A percentile compares a stretch with the other conserved stretches of the same genome.
Evolutionary conservation across 176 grass and related monocot genomes (phyloP).

Genomic region (Aegilops longissima): DNA sequence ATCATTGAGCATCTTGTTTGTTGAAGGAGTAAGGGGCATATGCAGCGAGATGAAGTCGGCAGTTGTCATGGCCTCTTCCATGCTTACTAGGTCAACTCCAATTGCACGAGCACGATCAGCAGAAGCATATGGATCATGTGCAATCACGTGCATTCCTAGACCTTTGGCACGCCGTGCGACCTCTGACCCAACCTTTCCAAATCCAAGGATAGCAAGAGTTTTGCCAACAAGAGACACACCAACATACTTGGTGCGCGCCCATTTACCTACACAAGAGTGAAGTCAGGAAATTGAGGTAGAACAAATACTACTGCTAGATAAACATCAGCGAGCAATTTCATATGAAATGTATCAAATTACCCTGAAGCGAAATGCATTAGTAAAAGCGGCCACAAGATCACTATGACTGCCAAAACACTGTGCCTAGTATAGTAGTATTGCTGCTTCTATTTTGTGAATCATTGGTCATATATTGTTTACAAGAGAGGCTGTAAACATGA

Average conservation of each 20-base stretch:
- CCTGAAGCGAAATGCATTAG: neutral
- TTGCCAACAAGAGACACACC: slow-evolving; percentile 85
- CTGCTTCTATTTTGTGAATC: neutral
- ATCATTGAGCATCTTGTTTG: slow-evolving; percentile 85
- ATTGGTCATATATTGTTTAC: neutral
- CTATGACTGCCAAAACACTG: neutral
- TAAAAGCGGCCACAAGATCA: neutral
- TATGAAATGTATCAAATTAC: neutral
- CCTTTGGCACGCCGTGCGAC: slow-evolving; percentile 83
- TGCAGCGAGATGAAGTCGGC: slow-evolving; percentile 85
- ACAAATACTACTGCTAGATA: neutral
- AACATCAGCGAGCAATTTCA: neutral
- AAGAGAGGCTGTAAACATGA: neutral
- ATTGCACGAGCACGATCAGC: slow-evolving; percentile 77
- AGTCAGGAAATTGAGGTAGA: neutral
- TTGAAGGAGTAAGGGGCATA: slow-evolving; percentile 83
- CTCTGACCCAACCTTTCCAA: slow-evolving; percentile 85
- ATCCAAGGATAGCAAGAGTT: slow-evolving; percentile 74
- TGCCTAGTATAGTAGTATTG: no score
- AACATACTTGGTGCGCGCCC: slow-evolving; percentile 81
- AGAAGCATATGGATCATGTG: slow-evolving; percentile 83
- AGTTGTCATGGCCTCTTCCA: slow-evolving; percentile 65
- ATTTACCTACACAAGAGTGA: slow-evolving; percentile 48
- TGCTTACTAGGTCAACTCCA: slow-evolving; percentile 75
- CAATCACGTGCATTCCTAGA: slow-evolving; percentile 81